Evolutionary conservation across 257 asterid species (phyloP), one percentile per base, ranked within the genome.

Genomic region (Plantago elongata): DNA sequence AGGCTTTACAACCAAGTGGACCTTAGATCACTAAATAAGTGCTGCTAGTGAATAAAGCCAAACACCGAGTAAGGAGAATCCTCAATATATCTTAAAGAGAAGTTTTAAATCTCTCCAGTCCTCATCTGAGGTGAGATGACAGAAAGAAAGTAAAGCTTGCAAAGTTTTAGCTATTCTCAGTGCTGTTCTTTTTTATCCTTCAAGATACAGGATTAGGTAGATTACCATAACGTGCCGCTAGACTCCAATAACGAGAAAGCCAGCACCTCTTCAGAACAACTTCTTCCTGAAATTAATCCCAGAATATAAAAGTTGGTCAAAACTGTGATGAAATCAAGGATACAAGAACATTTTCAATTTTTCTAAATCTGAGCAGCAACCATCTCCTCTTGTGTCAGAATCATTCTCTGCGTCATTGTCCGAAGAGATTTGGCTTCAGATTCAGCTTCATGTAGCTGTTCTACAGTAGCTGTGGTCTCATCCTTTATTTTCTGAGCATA

Each of bases 181-280:
- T 54, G 51, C 40, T 8, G 17, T 4, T 57, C 12, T 66, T 60
- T 63, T 34, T 9, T 12, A 54, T 42, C 16, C 62, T 11, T 27
- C 38, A 42, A 45, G 56, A 50, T 43, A 68, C 46, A 44, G 51
- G 65, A 67, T 56, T 40, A 71, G 60, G 62, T 5, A 67, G 51
- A 78, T 82, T 89, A 93, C 99, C 99, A 74, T 85, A 78, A 38
- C 63, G 84, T 74, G 91, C 77, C 76, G 97, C 97, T 73, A 93
- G 82, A 68, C 91, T 77, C 99, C 99, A 93, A 58, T 89, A 93
- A 60, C 99, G 97, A 80, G 99, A 89, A 74, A 93, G 97, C 99
- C 99, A 93, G 64, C 99, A 93, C 80, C 97, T 85, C 89, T 93
- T 93, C 68, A 93, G 61, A 74, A 89, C 99, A 62, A 93, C 96